Base-by-base conservation (phyloP, 768 basidiomycete genomes). In the Boletus fagicola region DNA sequence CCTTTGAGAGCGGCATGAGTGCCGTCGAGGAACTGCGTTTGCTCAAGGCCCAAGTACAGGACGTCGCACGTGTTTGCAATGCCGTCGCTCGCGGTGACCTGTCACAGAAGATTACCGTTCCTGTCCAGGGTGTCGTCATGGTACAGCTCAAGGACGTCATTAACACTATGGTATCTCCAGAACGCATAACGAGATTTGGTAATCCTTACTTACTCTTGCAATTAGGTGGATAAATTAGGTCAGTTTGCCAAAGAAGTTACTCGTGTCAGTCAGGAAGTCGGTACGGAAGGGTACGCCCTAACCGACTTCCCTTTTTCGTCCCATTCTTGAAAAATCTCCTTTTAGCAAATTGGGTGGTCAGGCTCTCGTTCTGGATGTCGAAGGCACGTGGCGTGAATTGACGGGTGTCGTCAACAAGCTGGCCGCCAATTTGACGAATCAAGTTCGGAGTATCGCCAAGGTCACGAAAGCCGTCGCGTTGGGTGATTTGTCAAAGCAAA, bases 191-290 rank as follows among this genome's bases (percentile, higher is more conserved):
- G 24, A 38, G 18, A 52, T 54, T 45, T 30, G 18, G 40, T 45
- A 40, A 55, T 53, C 30, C 26, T 51, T 59, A 42, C 68, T 64
- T 8, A 65, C 40, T 52, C 51, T 36, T 57, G 22, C 31, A 40
- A 49, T 51, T 51, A 81, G 84, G 84, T 85, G 60, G 85, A 86
- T 68, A 80, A 83, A 64, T 78, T 98, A 30, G 85, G 88, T 55
- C 87, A 90, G 66, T 96, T 98, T 72, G 94, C 95, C 36, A 87
- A 87, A 68, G 92, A 94, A 71, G 92, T 94, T 38, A 94, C 92
- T 57, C 83, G 93, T 57, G 89, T 91, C 56, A 83, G 82, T 63
- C 86, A 87, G 70, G 89, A 91, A 69, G 94, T 96, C 70, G 89
- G 89, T 22, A 90, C 87, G 54, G 87, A 89, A 79, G 85, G 83